Percentiles rank a stretch among this genome's conserved stretches.
These are phyloP conservation scores for Porogramme epimiltina DNA, from an alignment of 1,284 basidiomycete species.

Conservation along the genomic window DNA sequence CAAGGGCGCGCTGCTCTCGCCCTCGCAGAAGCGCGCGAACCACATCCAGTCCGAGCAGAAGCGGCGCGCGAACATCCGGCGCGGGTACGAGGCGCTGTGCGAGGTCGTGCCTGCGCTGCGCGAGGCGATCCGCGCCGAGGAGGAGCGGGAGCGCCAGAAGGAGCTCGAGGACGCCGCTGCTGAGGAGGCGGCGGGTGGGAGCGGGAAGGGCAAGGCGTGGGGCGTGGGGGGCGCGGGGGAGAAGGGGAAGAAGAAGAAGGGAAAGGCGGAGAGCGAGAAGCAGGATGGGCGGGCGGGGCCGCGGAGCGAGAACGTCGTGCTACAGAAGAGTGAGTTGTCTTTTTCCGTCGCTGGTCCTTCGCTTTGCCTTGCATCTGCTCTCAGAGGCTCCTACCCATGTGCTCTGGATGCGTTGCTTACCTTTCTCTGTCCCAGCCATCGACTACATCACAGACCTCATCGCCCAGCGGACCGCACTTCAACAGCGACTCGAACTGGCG, in stretches of 20 bases:
- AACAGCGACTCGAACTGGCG: conserved; percentile 62
- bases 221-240: background rate
- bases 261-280: conserved; percentile 51
- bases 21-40: conserved; percentile 89
- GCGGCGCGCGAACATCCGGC: conserved; percentile 86
- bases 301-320: conserved; percentile 82
- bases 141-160: conserved; percentile 41
- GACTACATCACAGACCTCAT: conserved; percentile 75
- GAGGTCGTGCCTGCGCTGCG: conserved; percentile 77
- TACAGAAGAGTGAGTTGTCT: conserved; percentile 72
- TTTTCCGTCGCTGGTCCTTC: too few relatives aligned
- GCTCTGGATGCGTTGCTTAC: background rate
- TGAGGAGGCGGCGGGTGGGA: conserved; percentile 23
- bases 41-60: conserved; percentile 92
- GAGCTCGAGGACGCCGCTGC: conserved; percentile 5
- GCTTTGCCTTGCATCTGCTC: background rate
- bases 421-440: conserved; percentile 59
- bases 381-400: too few relatives aligned
- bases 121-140: conserved; percentile 73
- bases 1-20: conserved; percentile 37
- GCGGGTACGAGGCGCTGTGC: conserved; percentile 86
- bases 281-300: conserved; percentile 82
- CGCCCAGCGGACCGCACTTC: conserved; percentile 53
- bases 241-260: conserved; percentile 36
- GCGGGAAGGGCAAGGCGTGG: conserved; percentile 13